Evolutionary conservation across 495 filamentous ascomycete genomes (phyloP), one percentile per base, ranked within the genome.

Genomic region (Elasticomyces elasticus): DNA sequence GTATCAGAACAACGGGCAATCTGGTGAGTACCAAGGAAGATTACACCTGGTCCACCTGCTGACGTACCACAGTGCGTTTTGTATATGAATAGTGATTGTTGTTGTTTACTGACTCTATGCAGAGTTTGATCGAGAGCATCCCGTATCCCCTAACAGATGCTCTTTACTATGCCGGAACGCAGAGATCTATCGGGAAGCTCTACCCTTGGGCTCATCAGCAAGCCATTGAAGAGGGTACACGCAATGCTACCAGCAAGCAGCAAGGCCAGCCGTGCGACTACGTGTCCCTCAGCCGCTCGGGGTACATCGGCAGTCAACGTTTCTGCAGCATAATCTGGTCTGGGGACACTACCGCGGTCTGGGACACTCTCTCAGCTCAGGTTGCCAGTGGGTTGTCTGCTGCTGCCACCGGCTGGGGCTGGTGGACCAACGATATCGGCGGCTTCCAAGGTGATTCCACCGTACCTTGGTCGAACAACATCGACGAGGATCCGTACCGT

Each of bases 241-340:
- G 52, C 13, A 55, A 55, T 28, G 52, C 31, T n/a, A 55, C 52
- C n/a, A 26, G 27, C 31, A 47, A 35, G 15, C 25, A 55, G 20
- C 5, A 19, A 28, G 52, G 52, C n/a, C 38, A 47, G 26, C 52
- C 52, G 23, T 55, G 52, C 27, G 26, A 55, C 12, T 55, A 48
- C 25, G 12, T 55, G 3, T 55, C 52, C 2, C 52, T 55, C 6
- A 49, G 42, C 33, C 52, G 52, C 19, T 55, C 52, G 11, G 52
- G 52, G 25, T 55, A 55, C 44, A 55, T 55, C 1, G 52, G 52
- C 2, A 45, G 38, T 3, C 52, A 55, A 28, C 52, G 52, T 17
- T 55, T 55, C 44, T 55, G 52, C 31, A 55, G 52, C 52, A 55
- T 55, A 43, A 55, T 55, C 35, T 55, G 52, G 52, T 50, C 42